A percentile compares a stretch with the other conserved stretches of the same genome.
phyloP scores from a whole-genome alignment of 305 asterid genomes.

The Ajuga reptans region DNA sequence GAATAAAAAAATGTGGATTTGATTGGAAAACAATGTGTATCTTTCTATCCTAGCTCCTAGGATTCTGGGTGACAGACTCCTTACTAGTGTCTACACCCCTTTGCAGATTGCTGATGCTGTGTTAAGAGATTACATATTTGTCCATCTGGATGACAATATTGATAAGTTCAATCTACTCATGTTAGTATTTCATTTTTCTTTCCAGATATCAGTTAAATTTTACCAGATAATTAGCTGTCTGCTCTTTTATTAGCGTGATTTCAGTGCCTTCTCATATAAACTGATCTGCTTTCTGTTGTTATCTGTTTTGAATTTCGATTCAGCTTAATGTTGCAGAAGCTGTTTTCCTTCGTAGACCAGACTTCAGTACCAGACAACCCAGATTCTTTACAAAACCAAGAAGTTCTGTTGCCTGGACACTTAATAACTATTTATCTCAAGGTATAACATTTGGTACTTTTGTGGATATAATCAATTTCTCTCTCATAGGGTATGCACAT shows the following conservation, averaged over 20 bases:
- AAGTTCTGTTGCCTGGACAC: constrained; percentile 90
- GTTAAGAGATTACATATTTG: constrained; percentile 67
- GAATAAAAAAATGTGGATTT: background rate
- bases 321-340: constrained; percentile 96
- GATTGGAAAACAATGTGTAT: background rate
- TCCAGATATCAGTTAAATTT: background rate
- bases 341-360: constrained; percentile 88
- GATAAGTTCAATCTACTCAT: constrained; percentile 89
- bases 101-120: constrained; percentile 79
- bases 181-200: constrained; percentile 38
- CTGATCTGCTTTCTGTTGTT: background rate
- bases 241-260: background rate
- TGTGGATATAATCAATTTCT: constrained; percentile 1
- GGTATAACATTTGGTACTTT: constrained; percentile 37
- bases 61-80: background rate
- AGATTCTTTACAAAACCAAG: constrained; percentile 90
- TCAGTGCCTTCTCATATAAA: constrained; percentile 1
- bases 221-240: background rate
- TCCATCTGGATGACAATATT: constrained; percentile 76
- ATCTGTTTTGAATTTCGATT: constrained; percentile 26
- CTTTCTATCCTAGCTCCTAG: background rate
- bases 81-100: constrained; percentile 12
- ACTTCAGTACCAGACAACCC: constrained; percentile 88
- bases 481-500: background rate
- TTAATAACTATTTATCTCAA: constrained; percentile 77